phyloP scores from a whole-genome alignment of 179 eudicot genomes.

The Beta corolliflora region DNA sequence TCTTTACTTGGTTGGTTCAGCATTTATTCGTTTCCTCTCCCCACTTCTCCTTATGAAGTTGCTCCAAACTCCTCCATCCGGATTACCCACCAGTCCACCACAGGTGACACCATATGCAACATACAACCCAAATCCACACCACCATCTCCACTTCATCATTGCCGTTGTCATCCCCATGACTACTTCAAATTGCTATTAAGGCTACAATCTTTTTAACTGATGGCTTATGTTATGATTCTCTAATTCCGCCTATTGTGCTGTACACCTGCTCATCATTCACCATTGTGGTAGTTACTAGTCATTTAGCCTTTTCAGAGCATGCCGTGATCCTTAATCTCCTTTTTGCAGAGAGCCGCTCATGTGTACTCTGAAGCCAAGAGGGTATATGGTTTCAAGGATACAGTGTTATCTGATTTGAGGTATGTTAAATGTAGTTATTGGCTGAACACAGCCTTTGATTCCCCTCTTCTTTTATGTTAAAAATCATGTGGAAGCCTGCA shows the following conservation, averaged over 20 bases:
- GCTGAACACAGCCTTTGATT: not conserved
- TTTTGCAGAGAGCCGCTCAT: conserved; percentile 88
- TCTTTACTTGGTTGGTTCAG: too few species aligned
- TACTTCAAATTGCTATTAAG: not conserved
- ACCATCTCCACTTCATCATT: too few species aligned
- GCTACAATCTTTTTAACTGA: not conserved
- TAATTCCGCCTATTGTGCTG: not conserved
- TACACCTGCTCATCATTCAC: not conserved
- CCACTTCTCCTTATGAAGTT: too few species aligned
- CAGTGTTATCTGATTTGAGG: conserved; percentile 80
- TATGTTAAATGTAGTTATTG: conserved; percentile 24
- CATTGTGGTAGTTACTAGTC: not conserved
- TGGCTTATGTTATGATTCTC: not conserved
- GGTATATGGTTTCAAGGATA: conserved; percentile 91
- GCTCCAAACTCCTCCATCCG: too few species aligned
- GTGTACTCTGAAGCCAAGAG: conserved; percentile 97
- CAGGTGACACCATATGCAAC: too few species aligned
- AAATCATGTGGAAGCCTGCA: not conserved
- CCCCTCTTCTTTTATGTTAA: not conserved
- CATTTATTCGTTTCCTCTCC: too few species aligned
- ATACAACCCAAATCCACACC: too few species aligned
- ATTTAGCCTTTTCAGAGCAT: not conserved
- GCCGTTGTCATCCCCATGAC: not conserved
- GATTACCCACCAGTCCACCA: too few species aligned
- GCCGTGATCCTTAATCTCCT: not conserved